phyloP scores from a whole-genome alignment of 2,329 filamentous ascomycete species.

The Diaporthe batatas region DNA sequence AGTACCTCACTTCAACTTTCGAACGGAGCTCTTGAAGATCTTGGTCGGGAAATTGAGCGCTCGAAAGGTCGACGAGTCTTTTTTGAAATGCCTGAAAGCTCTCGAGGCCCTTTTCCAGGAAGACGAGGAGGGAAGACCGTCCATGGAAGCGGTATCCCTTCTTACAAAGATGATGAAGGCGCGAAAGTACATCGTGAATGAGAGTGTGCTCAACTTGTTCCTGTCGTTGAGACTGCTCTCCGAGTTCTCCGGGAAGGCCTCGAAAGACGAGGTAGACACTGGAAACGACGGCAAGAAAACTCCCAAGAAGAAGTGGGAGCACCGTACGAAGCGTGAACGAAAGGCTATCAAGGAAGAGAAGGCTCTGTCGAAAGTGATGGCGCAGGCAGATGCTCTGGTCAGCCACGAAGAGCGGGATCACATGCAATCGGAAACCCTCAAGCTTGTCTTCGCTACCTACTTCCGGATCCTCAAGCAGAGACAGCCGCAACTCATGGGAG shows the following conservation, averaged over 20 bases:
- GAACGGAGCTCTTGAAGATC: conserved; percentile 87
- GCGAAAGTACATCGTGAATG: conserved; percentile 84
- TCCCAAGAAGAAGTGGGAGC: conserved; percentile 81
- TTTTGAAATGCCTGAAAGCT: conserved; percentile 80
- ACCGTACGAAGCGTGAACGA: conserved; percentile 87
- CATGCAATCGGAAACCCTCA: conserved; percentile 95
- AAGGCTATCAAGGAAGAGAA: conserved; percentile 90
- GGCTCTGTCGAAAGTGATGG: conserved; percentile 91
- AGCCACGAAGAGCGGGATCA: conserved; percentile 92
- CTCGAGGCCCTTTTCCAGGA: conserved; percentile 85
- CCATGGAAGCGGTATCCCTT: conserved; percentile 86
- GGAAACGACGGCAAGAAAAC: conserved; percentile 63
- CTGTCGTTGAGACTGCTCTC: conserved; percentile 88
- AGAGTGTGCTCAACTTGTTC: conserved; percentile 90
- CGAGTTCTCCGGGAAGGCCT: conserved; percentile 88
- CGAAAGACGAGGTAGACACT: conserved; percentile 78
- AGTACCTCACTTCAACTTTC: conserved; percentile 98
- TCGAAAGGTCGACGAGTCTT: conserved; percentile 79
- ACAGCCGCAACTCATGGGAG: conserved; percentile 90
- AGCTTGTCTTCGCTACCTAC: conserved; percentile 94
- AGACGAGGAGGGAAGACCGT: conserved; percentile 90
- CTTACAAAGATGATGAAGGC: conserved; percentile 96
- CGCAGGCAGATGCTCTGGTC: conserved; percentile 89
- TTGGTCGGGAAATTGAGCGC: conserved; percentile 85
- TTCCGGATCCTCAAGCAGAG: conserved; percentile 93